A percentile compares a stretch with the other conserved stretches of the same genome.
phyloP scores from a whole-genome alignment of 371 early-diverging fungal species.

The Globomyces sp. region DNA sequence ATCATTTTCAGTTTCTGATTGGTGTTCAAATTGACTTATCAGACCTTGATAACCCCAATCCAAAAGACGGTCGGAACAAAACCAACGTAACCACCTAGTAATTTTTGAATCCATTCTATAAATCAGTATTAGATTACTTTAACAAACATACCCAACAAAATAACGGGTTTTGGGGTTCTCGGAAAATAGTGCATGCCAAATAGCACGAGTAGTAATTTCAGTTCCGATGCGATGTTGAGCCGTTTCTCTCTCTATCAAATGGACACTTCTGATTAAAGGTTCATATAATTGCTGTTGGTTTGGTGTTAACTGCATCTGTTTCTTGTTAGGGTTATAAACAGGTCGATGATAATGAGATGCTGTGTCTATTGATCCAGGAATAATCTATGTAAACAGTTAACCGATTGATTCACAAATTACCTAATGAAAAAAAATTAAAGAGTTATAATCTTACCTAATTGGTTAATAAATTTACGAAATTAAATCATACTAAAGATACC shows the following conservation, averaged over 20 bases:
- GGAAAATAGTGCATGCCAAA: slow-evolving; percentile 29
- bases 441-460: too few species aligned
- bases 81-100: slow-evolving; percentile 26
- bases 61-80: slow-evolving; percentile 35
- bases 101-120: slow-evolving; percentile 27
- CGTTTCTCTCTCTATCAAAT: slow-evolving; percentile 9
- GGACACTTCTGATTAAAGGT: slow-evolving; percentile 1
- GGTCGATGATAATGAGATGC: not conserved
- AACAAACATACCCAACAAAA: slow-evolving; percentile 23
- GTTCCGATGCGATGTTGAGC: not conserved
- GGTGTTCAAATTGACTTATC: not conserved
- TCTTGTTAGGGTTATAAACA: not conserved
- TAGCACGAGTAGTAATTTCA: slow-evolving; percentile 26
- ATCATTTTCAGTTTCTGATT: not conserved
- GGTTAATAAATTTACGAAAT: too few species aligned
- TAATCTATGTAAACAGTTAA: slow-evolving; percentile 28
- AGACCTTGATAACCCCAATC: slow-evolving; percentile 37
- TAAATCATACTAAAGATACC: slow-evolving; percentile 26
- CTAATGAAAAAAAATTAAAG: too few species aligned
- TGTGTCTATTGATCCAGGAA: slow-evolving; percentile 73
- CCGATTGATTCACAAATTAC: too few species aligned
- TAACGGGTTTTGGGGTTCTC: slow-evolving; percentile 40
- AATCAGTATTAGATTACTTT: too few species aligned
- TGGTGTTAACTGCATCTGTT: not conserved
- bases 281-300: slow-evolving; percentile 1